Base-by-base conservation (phyloP, 2,329 filamentous ascomycete genomes). In the Ceratocystis variospora region DNA sequence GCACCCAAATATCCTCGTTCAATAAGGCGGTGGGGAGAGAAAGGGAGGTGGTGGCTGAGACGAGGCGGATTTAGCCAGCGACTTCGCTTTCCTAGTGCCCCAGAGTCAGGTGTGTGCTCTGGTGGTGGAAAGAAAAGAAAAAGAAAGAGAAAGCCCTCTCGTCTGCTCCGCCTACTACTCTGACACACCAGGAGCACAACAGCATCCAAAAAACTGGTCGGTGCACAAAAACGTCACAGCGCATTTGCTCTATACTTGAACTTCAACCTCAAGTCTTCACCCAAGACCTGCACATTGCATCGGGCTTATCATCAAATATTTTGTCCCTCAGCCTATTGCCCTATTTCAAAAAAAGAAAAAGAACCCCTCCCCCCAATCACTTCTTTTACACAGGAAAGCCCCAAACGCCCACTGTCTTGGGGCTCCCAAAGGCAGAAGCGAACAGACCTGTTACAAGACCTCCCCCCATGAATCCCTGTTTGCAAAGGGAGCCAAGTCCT, bases 401-500 rank as follows among this genome's bases (percentile, higher is more conserved):
- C 10, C 6, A 2, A 8, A 33, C 31, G 7, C 22, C 5, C 28
- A 33, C n/a, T 48, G 12, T 48, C 28, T 45, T 25, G 19, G 44
- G 31, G 31, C 19, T 46, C 22, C 61, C 33, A 63, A n/a, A 63
- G 25, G 8, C 28, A 59, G 37, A 59, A 59, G 31, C 55, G 55
- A 59, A 37, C 28, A 59, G 53, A 65, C 25, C 31, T 31, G 31
- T 37, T 25, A 59, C 37, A 10, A 19, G 25, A 17, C 31, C 31
- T 53, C 62, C 50, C 33, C 28, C 50, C 17, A 65, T 65, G 64
- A 31, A 65, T 65, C 55, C 64, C 44, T 65, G 64, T 37, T n/a
- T 65, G 41, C 53, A 62, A 48, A 65, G 64, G 45, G 64, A 65
- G 45, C 48, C 66, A 44, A 53, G 62, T 55, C 63, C 62, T 63